Percentiles rank a stretch among this genome's conserved stretches.
Evolutionary conservation across 108 stramenopile genomes (phyloP).

Genomic region (Cyclotella choctawhatcheeana): DNA sequence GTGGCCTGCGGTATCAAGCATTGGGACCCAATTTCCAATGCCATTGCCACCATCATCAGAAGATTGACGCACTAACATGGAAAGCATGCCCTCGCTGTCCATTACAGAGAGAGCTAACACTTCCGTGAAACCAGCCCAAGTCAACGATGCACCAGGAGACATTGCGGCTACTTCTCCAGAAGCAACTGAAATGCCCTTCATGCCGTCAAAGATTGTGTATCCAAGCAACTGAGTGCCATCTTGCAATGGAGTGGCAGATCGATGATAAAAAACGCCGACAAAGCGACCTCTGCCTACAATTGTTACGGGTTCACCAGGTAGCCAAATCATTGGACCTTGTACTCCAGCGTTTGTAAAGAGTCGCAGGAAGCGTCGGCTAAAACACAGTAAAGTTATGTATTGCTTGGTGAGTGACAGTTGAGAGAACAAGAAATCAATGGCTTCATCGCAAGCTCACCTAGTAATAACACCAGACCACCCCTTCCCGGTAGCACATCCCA

Average conservation of each 20-base stretch:
- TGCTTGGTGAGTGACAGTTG: too few species aligned
- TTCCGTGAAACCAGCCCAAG: constrained; percentile 86
- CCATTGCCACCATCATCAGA: background rate
- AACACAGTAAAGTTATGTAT: background rate
- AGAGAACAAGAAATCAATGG: background rate
- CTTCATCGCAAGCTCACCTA: constrained; percentile 23
- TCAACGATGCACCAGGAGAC: constrained; percentile 60
- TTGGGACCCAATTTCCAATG: constrained; percentile 70
- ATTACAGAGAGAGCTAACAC: constrained; percentile 70
- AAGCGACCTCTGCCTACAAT: constrained; percentile 77
- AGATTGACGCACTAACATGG: constrained; percentile 65
- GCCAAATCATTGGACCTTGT: constrained; percentile 76
- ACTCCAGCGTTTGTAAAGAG: constrained; percentile 76
- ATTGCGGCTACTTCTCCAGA: constrained; percentile 69
- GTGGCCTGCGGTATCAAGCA: constrained; percentile 81
- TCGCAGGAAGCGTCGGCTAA: constrained; percentile 77
- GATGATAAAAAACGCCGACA: constrained; percentile 76
- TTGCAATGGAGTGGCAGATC: constrained; percentile 52
- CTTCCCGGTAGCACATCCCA: constrained; percentile 76
- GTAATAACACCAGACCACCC: constrained; percentile 84
- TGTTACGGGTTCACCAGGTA: constrained; percentile 81
- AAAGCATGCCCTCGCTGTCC: constrained; percentile 83
- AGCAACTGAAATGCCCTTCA: constrained; percentile 50
- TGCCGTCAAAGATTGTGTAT: constrained; percentile 72
- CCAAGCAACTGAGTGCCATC: constrained; percentile 87